Evolutionary conservation across 2,329 filamentous ascomycete genomes (phyloP), one percentile per base, ranked within the genome.

Genomic region (Xylariomycetidae sp.): DNA sequence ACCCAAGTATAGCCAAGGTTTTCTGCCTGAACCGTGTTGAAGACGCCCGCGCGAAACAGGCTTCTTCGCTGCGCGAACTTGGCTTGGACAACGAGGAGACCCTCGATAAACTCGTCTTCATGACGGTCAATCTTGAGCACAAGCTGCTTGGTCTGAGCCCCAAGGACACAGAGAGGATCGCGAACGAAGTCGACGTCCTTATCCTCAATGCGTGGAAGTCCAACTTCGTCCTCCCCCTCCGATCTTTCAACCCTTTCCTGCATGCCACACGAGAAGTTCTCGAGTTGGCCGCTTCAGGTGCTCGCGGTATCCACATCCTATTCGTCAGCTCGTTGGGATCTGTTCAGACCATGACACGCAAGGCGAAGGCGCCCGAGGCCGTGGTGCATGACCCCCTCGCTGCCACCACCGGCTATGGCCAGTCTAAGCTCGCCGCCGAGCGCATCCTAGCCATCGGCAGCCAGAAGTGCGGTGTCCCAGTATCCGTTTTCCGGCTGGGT

Each of bases 341-440:
- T 2, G 34, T 42, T 5, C 25, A 5, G 11, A 10, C 12, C n/a
- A 11, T 27, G 11, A 30, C 12, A 15, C 10, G 3, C 3, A 14
- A 17, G 8, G 17, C 13, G 7, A 11, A 8, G 6, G 33, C 22
- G 4, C 34, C 34, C 10, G 34, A 37, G 20, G 19, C 23, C 11
- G n/a, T 18, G 6, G 38, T 47, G 4, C 25, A 35, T 6, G 42
- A 45, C 27, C 15, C 36, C 6, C 15, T 30, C 6, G 40, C 45
- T 4, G 31, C 45, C 4, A 22, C 41, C 23, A 42, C 26, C 2
- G 50, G 50, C 4, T 51, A 53, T 25, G 50, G 22, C 3, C 44
- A 47, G 23, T 50, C 47, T 5, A 53, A 53, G 16, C 26, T 45
- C 0, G 44, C 37, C 1, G 42, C 42, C 1, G 45, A 53, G 32